Evolutionary conservation across 2,329 filamentous ascomycete genomes (phyloP), one percentile per base, ranked within the genome.

Genomic region (Pestalotiopsis sp.): DNA sequence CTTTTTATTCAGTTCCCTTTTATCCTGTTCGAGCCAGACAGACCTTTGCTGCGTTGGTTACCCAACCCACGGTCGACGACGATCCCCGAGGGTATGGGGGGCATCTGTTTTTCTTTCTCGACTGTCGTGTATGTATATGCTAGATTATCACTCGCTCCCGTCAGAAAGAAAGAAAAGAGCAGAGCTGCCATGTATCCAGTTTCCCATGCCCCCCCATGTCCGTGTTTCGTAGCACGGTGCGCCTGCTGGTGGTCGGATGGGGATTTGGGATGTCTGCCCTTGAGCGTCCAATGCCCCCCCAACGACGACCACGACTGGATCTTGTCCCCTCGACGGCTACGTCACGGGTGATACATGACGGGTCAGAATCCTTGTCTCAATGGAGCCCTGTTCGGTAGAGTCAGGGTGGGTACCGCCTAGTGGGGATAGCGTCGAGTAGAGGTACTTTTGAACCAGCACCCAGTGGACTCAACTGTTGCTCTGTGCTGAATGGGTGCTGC

Each of bases 321-420:
- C 61, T 49, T 64, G 36, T 62, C 36, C 61, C 61, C 61, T 45
- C 61, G 61, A 64, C n/a, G 25, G 13, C 61, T 64, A 64, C 61
- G 61, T 64, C 61, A 64, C 61, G 61, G 61, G 39, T 49, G 61
- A 64, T 64, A 64, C 61, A 64, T 25, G 36, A 64, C 61, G 61
- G 61, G 38, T 64, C 25, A 39, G 59, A 36, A 62, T 62, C 31
- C 59, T 36, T 59, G 57, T 59, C 59, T 25, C 31, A 38, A 20
- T 52, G 39, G n/a, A 23, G 39, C 61, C 61, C 39, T 49, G 61
- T 64, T n/a, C 61, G 61, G 61, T 52, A 64, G 20, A 41, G n/a
- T n/a, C 45, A 27, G 3, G 36, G 27, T 25, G 61, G 27, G 61
- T 27, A 36, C 13, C 61, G 13, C 20, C 38, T 52, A 25, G 61